Percentiles rank a stretch among this genome's conserved stretches.
phyloP scores from a whole-genome alignment of 108 stramenopile species.

The Skeletonema marinoi region DNA sequence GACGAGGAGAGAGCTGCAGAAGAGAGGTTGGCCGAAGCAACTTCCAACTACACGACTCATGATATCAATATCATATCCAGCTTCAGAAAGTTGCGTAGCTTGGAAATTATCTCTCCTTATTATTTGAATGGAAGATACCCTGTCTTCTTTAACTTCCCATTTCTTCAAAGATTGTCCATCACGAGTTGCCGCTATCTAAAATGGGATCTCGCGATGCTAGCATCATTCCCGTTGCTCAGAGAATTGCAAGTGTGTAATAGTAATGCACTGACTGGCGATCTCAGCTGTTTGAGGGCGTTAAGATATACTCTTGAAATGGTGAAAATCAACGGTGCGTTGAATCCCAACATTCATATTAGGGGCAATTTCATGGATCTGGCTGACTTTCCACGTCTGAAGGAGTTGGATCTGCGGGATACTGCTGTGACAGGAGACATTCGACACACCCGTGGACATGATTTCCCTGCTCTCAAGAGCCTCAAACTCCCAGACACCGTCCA shows the following conservation, averaged over 20 bases:
- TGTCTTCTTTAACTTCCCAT: not conserved
- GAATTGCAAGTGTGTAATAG: not conserved
- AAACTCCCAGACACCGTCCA: not conserved
- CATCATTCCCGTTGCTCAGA: not conserved
- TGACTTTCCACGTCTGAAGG: constrained; percentile 2
- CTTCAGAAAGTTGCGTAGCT: not conserved
- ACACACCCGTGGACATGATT: not conserved
- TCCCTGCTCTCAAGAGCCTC: not conserved
- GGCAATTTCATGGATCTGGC: constrained; percentile 12
- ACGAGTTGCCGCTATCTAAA: too few relatives aligned
- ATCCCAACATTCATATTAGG: not conserved
- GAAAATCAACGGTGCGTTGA: not conserved
- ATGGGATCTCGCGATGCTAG: not conserved
- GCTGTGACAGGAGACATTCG: not conserved
- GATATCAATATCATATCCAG: not conserved
- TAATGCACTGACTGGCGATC: not conserved
- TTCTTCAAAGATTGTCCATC: not conserved
- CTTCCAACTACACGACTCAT: not conserved
- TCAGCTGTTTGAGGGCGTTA: not conserved
- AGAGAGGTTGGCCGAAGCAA: too few relatives aligned
- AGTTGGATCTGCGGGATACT: constrained; percentile 4
- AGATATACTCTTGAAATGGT: not conserved
- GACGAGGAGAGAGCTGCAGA: too few relatives aligned
- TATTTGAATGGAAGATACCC: not conserved
- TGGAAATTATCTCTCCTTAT: not conserved